Percentiles rank a stretch among this genome's conserved stretches.
phyloP scores from a whole-genome alignment of 2,329 filamentous ascomycete genomes.

The Amauroascus verrucosus region DNA sequence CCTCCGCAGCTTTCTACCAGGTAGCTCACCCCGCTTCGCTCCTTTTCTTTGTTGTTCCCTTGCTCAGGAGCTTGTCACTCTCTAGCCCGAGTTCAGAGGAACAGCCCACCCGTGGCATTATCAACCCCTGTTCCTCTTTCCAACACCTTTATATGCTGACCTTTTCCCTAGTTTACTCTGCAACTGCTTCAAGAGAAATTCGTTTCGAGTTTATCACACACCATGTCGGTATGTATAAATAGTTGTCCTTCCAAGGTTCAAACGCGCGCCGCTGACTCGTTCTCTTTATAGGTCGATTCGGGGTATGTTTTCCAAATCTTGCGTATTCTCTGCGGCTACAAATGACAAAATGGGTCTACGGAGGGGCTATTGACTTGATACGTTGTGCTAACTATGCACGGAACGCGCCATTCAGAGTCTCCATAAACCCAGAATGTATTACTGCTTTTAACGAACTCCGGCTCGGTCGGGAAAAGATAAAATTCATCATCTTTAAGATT shows the following conservation, averaged over 20 bases:
- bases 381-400: not conserved
- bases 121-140: not conserved
- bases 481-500: constrained; percentile 46
- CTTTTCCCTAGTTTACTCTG: not conserved
- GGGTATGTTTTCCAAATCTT: constrained; percentile 9
- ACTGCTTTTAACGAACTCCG: constrained; percentile 40
- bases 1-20: not conserved
- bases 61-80: not conserved
- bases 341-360: not conserved
- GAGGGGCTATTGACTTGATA: not conserved
- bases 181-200: not conserved
- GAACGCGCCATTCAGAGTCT: constrained; percentile 29
- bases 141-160: not conserved
- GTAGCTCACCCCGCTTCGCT: not conserved
- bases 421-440: constrained; percentile 40
- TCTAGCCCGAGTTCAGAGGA: not conserved
- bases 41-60: not conserved
- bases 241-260: not conserved
- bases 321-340: not conserved
- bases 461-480: constrained; percentile 35
- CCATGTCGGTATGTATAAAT: constrained; percentile 8
- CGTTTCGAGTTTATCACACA: not conserved
- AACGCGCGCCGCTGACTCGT: not conserved
- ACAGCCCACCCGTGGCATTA: not conserved
- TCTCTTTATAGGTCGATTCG: constrained; percentile 12